Evolutionary conservation across 2,329 filamentous ascomycete genomes (phyloP), one percentile per base, ranked within the genome.

Genomic region (Laburnicola sp.): DNA sequence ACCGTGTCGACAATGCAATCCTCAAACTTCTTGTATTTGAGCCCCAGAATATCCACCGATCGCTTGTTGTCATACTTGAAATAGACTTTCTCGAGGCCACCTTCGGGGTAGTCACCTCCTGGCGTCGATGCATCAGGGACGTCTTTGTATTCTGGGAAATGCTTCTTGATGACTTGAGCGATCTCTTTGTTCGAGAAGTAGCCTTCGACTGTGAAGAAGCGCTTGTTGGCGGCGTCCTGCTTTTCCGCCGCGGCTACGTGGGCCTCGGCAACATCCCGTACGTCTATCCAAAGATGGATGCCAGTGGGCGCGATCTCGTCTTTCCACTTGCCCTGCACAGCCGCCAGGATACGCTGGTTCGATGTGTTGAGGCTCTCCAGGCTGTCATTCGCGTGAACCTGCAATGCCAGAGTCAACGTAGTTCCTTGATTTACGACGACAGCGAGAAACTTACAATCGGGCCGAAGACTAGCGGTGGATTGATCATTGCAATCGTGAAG

Each of bases 321-420:
- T 57, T 82, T 85, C 66, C 76, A 80, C 52, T 82, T 80, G 16
- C 87, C 88, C 5, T 78, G 80, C n/a, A 86, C 78, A 45, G 88
- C 73, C 53, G 86, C 79, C 6, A 82, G 76, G 47, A 90, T 80
- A 21, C 85, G 81, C 59, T 85, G 80, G 68, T 91, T 91, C 10
- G 86, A 89, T 1, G 86, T 88, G 74, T 91, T 92, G 54, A 91
- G 75, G 1, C 75, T 75, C n/a, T 83, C 80, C 0, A 88, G 76
- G 22, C 76, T 80, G 54, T 84, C 80, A 2, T 91, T 77, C 57
- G 85, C 84, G 59, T 86, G 80, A 7, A 69, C 57, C 66, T 70
- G 43, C 57, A 31, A 4, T 23, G 2, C 22, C 2, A 16, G 16
- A 6, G 45, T 68, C 45, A 68, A 53, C 47, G 31, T 32, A 7